A percentile compares a stretch with the other conserved stretches of the same genome.
These are phyloP conservation scores for Thelephora aurantiotincta DNA, from an alignment of 768 basidiomycete genomes.

Conservation along the genomic window DNA sequence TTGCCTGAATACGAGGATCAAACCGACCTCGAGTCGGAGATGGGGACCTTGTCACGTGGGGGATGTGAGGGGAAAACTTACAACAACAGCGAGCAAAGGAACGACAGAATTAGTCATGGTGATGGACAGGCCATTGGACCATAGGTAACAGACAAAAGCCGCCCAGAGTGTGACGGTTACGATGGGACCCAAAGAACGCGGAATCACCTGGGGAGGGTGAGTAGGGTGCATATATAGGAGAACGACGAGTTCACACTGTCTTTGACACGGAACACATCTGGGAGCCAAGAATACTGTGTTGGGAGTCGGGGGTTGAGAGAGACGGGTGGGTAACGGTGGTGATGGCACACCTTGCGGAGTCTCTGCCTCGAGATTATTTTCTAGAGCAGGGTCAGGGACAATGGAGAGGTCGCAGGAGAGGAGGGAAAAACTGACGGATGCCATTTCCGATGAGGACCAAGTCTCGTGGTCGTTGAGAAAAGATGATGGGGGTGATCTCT, in stretches of 20 bases:
- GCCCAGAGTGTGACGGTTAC: slow-evolving; percentile 74
- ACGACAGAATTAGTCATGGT: slow-evolving; percentile 73
- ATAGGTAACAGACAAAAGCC: slow-evolving; percentile 40
- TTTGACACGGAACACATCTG: slow-evolving; percentile 74
- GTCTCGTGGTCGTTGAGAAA: no score
- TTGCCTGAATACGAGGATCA: slow-evolving; percentile 79
- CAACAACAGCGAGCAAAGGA: slow-evolving; percentile 82
- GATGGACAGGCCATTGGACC: slow-evolving; percentile 41
- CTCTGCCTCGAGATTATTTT: slow-evolving; percentile 16
- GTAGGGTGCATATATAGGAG: slow-evolving; percentile 3
- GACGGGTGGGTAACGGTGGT: slow-evolving; percentile 2
- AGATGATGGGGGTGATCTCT: no score
- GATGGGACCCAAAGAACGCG: slow-evolving; percentile 67
- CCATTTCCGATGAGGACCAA: background rate
- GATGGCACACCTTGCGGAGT: slow-evolving; percentile 12
- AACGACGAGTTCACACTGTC: slow-evolving; percentile 45
- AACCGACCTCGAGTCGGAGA: slow-evolving; percentile 49
- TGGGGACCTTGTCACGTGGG: background rate
- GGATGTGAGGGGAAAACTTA: slow-evolving; percentile 23
- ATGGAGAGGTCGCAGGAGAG: background rate
- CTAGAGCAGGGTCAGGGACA: background rate
- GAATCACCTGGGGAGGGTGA: slow-evolving; percentile 38
- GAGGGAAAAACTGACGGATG: background rate
- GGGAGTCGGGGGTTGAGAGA: background rate
- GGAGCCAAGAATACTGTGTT: slow-evolving; percentile 73